Evolutionary conservation across 148 eudicot species (phyloP).

Genomic region (Tetragonia tetragonoides): DNA sequence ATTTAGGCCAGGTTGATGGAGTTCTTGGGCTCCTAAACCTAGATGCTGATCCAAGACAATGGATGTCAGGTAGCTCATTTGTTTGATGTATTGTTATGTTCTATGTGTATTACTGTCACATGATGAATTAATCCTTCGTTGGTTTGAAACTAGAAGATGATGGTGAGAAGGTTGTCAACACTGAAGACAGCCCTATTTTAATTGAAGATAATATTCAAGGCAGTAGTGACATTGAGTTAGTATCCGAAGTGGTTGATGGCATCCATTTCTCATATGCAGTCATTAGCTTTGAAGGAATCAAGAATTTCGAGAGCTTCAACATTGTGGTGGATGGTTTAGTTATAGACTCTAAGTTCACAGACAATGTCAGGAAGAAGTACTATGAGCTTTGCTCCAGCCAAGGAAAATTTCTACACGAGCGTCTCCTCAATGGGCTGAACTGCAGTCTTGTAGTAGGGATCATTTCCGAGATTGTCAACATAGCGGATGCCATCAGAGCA

Average conservation of each 20-base stretch:
- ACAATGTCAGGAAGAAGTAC: slow-evolving; percentile 37
- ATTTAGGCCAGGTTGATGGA: slow-evolving; percentile 36
- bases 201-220: slow-evolving; percentile 1
- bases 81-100: neutral
- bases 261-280: slow-evolving; percentile 27
- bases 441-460: slow-evolving; percentile 43
- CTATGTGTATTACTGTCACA: neutral
- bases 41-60: slow-evolving; percentile 14
- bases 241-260: slow-evolving; percentile 26
- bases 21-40: slow-evolving; percentile 24
- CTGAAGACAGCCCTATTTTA: slow-evolving; percentile 13
- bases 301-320: slow-evolving; percentile 32
- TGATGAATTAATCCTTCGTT: neutral
- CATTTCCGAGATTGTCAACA: slow-evolving; percentile 43
- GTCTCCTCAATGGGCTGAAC: slow-evolving; percentile 34
- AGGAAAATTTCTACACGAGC: slow-evolving; percentile 37
- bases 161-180: slow-evolving; percentile 7
- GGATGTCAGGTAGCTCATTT: slow-evolving; percentile 20
- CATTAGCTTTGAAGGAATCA: slow-evolving; percentile 17
- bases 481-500: slow-evolving; percentile 55
- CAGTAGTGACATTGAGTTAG: slow-evolving; percentile 17
- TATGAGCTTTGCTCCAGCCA: slow-evolving; percentile 49
- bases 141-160: slow-evolving; percentile 3
- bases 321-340: slow-evolving; percentile 32
- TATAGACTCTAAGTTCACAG: slow-evolving; percentile 43